Base-by-base conservation (phyloP, 1,284 basidiomycete species). In the Cutaneotrichosporon sp. region DNA sequence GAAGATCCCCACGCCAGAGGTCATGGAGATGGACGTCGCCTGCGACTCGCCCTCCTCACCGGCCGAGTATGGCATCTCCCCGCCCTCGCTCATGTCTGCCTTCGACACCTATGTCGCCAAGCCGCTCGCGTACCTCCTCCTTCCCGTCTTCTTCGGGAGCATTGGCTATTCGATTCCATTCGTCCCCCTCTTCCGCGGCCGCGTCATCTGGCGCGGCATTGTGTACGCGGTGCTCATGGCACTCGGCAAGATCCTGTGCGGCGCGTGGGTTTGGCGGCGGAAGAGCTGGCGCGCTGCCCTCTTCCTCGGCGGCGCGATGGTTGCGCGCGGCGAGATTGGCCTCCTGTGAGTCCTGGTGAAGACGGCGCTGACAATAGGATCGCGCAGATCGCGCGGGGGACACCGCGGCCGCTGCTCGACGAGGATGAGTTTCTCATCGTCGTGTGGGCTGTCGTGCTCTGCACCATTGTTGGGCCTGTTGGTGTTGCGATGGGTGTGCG, bases 131-230 rank as follows among this genome's bases (percentile, higher is more conserved):
- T 71, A 76, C 57, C 55, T 86, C 33, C 74, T 86, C 22, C 76
- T 81, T 0, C 84, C 85, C 1, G 74, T 86, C 29, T 86, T 86
- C 78, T 86, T 86, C 65, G 80, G 82, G 4, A 83, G 82, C 25
- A 84, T 86, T 47, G 85, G 85, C 1, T 82, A 81, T 59, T 82
- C 83, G 0, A 83, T 86, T 42, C 85, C 85, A 0, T 83, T 87
- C 67, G 71, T 82, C 13, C 73, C 79, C 0, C 73, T 87, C 16
- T 86, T 82, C 76, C 68, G 69, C 3, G 82, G 81, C 1, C 64
- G 46, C 1, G 75, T 83, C 52, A 72, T 86, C 56, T 87, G 85
- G 85, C 74, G 79, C 43, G 84, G 85, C 0, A 64, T 86, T 56
- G 70, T 81, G 46, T 83, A 80, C 59, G 73, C 83, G 2, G 34